Conservation (phyloP, 352 stramenopile genomes). For the Phytophthora sojae region DNA sequence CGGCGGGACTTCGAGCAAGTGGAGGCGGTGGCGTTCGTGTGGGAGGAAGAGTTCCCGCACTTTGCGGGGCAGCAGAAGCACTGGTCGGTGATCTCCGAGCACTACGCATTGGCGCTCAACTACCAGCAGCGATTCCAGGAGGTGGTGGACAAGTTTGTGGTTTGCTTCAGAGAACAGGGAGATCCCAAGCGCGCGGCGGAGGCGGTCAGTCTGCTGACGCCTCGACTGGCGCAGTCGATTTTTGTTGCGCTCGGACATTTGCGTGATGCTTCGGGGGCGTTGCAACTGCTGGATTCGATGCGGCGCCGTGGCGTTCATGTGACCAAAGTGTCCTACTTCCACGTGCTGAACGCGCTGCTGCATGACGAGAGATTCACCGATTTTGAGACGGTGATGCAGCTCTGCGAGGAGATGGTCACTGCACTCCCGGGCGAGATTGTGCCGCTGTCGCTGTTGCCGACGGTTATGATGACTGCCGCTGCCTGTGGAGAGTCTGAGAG, state of each 20-base stretch:
- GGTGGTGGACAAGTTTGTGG: constrained; percentile 55
- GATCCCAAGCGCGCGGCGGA: neutral
- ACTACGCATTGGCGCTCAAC: constrained; percentile 64
- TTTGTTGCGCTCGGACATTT: constrained; percentile 62
- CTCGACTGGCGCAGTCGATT: constrained; percentile 54
- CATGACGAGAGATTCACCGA: constrained; percentile 55
- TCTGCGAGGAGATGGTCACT: constrained; percentile 64
- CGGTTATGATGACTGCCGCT: constrained; percentile 66
- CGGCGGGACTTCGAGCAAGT: constrained; percentile 48
- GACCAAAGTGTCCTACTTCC: constrained; percentile 66
- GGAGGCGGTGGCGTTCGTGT: constrained; percentile 61
- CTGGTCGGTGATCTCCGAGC: constrained; percentile 53
- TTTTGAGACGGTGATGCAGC: constrained; percentile 57
- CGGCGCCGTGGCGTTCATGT: constrained; percentile 38
- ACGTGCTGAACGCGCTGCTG: constrained; percentile 63
- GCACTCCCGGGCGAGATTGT: constrained; percentile 45
- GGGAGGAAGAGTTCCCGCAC: constrained; percentile 61
- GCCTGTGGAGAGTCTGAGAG: constrained; percentile 59
- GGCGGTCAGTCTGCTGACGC: constrained; percentile 41
- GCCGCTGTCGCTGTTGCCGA: constrained; percentile 62
- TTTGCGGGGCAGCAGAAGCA: constrained; percentile 53
- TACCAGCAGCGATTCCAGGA: constrained; percentile 60
- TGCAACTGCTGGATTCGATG: constrained; percentile 52
- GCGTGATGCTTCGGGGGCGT: constrained; percentile 36
- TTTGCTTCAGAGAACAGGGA: constrained; percentile 20